Base-by-base conservation (phyloP, 2,329 filamentous ascomycete genomes). In the Akanthomyces muscarius region DNA sequence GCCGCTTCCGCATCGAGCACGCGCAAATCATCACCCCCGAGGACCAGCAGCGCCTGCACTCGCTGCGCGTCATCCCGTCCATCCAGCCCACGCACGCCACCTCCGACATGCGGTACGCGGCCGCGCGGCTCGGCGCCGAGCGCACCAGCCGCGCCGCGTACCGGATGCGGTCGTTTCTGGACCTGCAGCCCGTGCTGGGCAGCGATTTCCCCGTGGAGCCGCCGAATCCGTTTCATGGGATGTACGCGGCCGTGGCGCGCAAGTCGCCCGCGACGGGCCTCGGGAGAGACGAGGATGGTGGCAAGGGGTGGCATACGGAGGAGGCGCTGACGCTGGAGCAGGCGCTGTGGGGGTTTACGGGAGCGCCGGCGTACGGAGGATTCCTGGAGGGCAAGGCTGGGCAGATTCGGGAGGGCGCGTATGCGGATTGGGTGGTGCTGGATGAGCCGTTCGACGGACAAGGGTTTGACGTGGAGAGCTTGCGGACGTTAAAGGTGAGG, bases 151-250 rank as follows among this genome's bases (percentile, higher is more conserved):
- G 75, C 16, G 83, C 85, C 64, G 88, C 87, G 1, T 91, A 91
- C 72, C 80, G 86, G 25, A 89, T 90, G 87, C 77, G 78, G 13
- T 86, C 84, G 0, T 73, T 90, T 1, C 78, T 88, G 1, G 77
- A 81, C 28, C 70, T 81, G 14, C 72, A 72, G 0, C 83, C 84
- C 4, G 74, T 89, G 0, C 78, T 91, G 1, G 88, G 88, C 2
- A 89, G 86, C 55, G 88, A 90, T 69, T 90, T 90, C 67, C 88
- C 88, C 44, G 88, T 91, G 8, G 88, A 90, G 71, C 88, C 87
- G 2, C 82, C 87, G 0, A 83, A 85, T 68, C 85, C 88, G 2
- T 88, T 89, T 66, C 82, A 87, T 62, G 88, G 88, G 21, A 85
- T 90, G 45, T 90, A 89, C 68, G 87, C 88, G 4, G 88, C 88